Base-by-base conservation (phyloP, 1,139 yeast genomes). In the Blastobotrys persicus region DNA sequence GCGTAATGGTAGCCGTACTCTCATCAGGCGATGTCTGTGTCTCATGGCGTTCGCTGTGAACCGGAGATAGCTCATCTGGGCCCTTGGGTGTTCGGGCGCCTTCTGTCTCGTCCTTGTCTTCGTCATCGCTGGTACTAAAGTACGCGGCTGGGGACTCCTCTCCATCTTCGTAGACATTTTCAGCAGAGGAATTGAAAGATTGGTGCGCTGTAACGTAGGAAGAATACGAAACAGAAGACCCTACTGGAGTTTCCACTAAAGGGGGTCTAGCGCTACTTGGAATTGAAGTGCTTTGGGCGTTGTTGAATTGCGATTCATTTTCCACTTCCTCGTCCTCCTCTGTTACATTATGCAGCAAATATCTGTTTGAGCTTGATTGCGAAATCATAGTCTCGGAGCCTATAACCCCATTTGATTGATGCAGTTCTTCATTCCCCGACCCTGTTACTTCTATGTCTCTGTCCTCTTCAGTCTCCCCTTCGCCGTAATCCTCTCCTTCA, bases 201-300 rank as follows among this genome's bases (percentile, higher is more conserved):
- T 45, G 43, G 16, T 42, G 42, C 2, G 51, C 51, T 18, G 51
- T 48, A 12, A 48, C 48, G 35, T 45, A 48, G 2, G 51, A 48
- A 13, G 46, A 41, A 34, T 34, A 34, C 5, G 39, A 34, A 16
- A 20, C 17, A 13, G 39, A 34, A 6, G 39, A 34, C 3, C 19
- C 39, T 4, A 14, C 12, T 3, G 39, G 39, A 16, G 5, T 16
- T 7, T 17, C 4, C 18, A 13, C 19, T 5, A 34, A 5, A 13
- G 17, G 16, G 12, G 39, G 39, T 16, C 39, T n/a, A 7, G 4
- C 9, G 9, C 9, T 23, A 5, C 5, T 23, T 9, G 5, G 28
- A 23, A 23, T 23, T 23, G 28, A 14, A 32, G 16, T 5, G 16
- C 35, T 32, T 32, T 13, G 16, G n/a, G 35, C 35, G 16, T 32